Base-by-base conservation (phyloP, 208 protist species). In the Giardia duodenalis region DNA sequence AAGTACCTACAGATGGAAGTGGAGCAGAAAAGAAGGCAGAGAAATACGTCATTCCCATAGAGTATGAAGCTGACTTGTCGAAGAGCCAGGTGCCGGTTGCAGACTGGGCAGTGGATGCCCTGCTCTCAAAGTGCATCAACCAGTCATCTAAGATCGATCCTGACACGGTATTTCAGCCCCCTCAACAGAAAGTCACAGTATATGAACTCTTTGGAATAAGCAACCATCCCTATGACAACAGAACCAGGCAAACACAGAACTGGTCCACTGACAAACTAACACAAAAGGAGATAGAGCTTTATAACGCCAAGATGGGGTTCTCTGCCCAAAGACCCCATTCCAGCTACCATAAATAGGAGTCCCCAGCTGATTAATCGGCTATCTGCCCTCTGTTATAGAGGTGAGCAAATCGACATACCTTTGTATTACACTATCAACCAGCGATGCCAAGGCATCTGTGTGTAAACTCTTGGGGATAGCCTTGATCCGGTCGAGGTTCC, bases 191-290 rank as follows among this genome's bases (percentile, higher is more conserved):
- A 47, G 1, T 45, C n/a, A 47, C 88, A 1, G 88, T 91, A 22
- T 48, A 91, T 2, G 88, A 91, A 0, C 44, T 91, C 2, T 91
- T 91, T n/a, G 88, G 88, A 91, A 91, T 91, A 2, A 47, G n/a
- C 2, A 91, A 91, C 45, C 88, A 91, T 45, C 88, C 88, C 1
- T 91, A 43, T n/a, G 88, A 91, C n/a, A 91, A 2, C 43, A 91
- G 45, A 47, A 2, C 1, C n/a, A 0, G 88, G n/a, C 45, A 47
- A 1, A 91, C 88, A 42, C 88, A 91, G n/a, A 47, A 47, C 44
- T 91, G 88, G 88, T n/a, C 44, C 1, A 91, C 44, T 47, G 88
- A 91, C 44, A 91, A 91, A n/a, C 46, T 91, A 4, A 4, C 1
- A 1, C 88, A 91, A 47, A 46, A n/a, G 47, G 88, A 91, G 10